These are phyloP conservation scores for Benincasa hispida DNA, from an alignment of 306 rosid species.

Conservation along the genomic window DNA sequence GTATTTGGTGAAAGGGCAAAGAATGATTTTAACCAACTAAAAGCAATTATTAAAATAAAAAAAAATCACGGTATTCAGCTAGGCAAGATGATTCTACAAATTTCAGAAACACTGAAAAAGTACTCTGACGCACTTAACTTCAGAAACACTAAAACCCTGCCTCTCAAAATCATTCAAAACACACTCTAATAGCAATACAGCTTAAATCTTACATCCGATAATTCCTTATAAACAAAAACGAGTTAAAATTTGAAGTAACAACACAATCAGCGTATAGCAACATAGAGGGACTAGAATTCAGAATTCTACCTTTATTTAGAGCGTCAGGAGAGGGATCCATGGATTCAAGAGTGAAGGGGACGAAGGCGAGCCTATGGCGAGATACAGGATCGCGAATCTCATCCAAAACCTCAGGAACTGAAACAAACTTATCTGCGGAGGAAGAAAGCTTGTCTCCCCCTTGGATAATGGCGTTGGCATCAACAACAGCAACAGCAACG, in stretches of 20 bases:
- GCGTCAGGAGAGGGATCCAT: slow-evolving; percentile 77
- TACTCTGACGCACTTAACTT: neutral
- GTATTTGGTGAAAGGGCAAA: neutral
- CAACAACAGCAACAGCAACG: slow-evolving; percentile 59
- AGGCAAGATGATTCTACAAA: neutral
- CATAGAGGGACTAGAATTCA: slow-evolving; percentile 6
- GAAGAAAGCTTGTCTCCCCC: slow-evolving; percentile 53
- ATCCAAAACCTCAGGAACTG: slow-evolving; percentile 57
- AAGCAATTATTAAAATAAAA: neutral
- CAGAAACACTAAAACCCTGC: neutral
- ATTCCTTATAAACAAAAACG: neutral
- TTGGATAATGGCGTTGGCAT: slow-evolving; percentile 68
- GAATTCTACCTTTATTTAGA: slow-evolving; percentile 44
- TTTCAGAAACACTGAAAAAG: neutral
- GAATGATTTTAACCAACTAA: neutral
- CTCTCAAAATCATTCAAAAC: neutral
- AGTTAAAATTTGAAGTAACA: neutral
- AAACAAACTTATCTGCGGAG: slow-evolving; percentile 61
- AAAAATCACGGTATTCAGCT: neutral
- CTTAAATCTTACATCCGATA: neutral
- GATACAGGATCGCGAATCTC: slow-evolving; percentile 89
- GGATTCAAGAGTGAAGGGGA: slow-evolving; percentile 58
- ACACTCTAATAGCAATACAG: neutral
- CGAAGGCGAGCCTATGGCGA: slow-evolving; percentile 69
- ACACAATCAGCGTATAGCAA: neutral